Evolutionary conservation across 116 monocot species (phyloP).

Genomic region (Trichopus zeylanicus): DNA sequence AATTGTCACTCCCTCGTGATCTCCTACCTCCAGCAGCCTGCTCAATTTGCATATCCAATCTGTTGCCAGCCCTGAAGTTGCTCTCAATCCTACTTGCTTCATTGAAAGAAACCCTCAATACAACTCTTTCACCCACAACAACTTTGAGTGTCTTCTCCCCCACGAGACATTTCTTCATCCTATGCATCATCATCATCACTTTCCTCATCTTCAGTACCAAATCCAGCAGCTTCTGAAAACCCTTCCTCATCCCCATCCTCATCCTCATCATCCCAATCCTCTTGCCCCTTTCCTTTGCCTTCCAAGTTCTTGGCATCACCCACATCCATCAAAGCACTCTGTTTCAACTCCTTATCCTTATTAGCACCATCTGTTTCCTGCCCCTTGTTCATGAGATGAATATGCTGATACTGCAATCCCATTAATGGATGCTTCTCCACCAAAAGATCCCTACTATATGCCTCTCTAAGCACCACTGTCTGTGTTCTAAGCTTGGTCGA

Average conservation of each 20-base stretch:
- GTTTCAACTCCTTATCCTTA: not conserved
- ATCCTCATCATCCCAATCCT: slow-evolving; percentile 1
- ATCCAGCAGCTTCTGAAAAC: not conserved
- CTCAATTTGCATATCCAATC: not conserved
- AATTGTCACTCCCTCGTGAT: not conserved
- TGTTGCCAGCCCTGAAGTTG: not conserved
- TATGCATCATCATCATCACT: slow-evolving; percentile 2
- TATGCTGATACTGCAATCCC: slow-evolving; percentile 75
- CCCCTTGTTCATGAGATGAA: slow-evolving; percentile 70
- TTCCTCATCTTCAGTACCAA: not conserved
- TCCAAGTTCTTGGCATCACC: not conserved
- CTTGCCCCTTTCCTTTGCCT: not conserved
- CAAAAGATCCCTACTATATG: slow-evolving; percentile 63
- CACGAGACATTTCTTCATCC: not conserved
- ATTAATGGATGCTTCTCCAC: slow-evolving; percentile 73
- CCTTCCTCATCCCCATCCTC: not conserved
- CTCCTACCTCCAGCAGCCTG: not conserved
- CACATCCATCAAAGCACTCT: not conserved
- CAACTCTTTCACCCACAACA: not conserved
- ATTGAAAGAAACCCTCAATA: not conserved
- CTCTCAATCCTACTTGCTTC: not conserved
- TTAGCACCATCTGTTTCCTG: not conserved
- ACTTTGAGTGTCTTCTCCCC: not conserved
- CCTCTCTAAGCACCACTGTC: slow-evolving; percentile 77
- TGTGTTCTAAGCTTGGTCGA: slow-evolving; percentile 79